Conservation (phyloP, 805 yeast genomes). For the Pichia ethanolica region DNA sequence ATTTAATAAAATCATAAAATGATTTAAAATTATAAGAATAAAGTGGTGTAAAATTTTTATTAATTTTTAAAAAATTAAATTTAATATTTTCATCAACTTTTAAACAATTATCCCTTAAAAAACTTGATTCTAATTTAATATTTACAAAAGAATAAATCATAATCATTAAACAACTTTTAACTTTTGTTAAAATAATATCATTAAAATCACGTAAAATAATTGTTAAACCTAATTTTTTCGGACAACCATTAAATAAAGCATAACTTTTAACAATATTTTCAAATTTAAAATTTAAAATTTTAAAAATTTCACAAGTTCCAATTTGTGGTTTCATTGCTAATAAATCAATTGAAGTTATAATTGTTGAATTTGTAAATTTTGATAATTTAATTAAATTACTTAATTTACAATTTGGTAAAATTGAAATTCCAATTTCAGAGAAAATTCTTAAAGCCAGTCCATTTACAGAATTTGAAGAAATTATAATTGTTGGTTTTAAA, state of each 20-base stretch:
- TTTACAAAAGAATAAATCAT: constrained; percentile 75
- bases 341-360: constrained; percentile 79
- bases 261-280: constrained; percentile 58
- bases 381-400: constrained; percentile 75
- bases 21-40: constrained; percentile 16
- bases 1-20: constrained; percentile 24
- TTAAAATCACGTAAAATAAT: constrained; percentile 78
- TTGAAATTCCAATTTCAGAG: constrained; percentile 71
- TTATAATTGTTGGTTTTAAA: constrained; percentile 68
- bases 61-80: constrained; percentile 3
- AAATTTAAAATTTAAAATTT: constrained; percentile 57
- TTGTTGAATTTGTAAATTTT: constrained; percentile 73
- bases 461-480: constrained; percentile 72
- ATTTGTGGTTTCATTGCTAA: constrained; percentile 62
- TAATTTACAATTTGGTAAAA: constrained; percentile 72
- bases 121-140: constrained; percentile 68
- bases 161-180: constrained; percentile 75
- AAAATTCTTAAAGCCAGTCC: constrained; percentile 72
- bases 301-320: constrained; percentile 70
- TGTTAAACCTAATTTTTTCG: constrained; percentile 69
- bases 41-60: constrained; percentile 14
- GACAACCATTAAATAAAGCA: constrained; percentile 74
- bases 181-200: constrained; percentile 49
- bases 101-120: constrained; percentile 63
- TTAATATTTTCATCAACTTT: constrained; percentile 18